phyloP scores from a whole-genome alignment of 139 green algal species.

The Raphidocelis subcapitata region DNA sequence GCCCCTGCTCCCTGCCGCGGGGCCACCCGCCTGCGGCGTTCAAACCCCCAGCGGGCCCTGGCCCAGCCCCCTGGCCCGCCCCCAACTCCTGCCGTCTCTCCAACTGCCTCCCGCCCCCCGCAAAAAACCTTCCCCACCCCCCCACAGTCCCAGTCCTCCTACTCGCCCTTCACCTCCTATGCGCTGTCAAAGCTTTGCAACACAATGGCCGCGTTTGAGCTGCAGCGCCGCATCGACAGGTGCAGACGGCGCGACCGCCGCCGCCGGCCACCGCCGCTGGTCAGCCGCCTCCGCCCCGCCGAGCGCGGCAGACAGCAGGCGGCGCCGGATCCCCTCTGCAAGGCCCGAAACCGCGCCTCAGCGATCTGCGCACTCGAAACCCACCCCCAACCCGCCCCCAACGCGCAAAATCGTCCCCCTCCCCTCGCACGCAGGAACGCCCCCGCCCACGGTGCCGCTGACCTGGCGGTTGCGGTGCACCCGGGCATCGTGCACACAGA shows the following conservation, averaged over 20 bases:
- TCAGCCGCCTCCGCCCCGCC: not conserved
- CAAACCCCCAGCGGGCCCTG: too few relatives aligned
- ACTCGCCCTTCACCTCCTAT: constrained; percentile 54
- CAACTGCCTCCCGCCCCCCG: not conserved
- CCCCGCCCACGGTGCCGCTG: not conserved
- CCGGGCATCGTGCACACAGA: constrained; percentile 63
- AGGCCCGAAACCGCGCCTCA: too few relatives aligned
- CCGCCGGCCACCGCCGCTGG: not conserved
- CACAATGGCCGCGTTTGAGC: constrained; percentile 49
- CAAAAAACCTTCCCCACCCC: not conserved
- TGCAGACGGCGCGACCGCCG: not conserved
- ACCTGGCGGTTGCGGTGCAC: constrained; percentile 53
- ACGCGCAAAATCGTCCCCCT: not conserved
- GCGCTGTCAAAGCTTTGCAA: constrained; percentile 63
- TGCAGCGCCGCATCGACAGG: constrained; percentile 55
- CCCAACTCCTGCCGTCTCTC: too few relatives aligned
- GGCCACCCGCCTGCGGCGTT: too few relatives aligned
- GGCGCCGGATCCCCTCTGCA: too few relatives aligned
- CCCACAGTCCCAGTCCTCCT: constrained; percentile 22
- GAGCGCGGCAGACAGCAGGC: too few relatives aligned
- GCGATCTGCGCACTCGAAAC: too few relatives aligned
- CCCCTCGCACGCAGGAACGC: constrained; percentile 6
- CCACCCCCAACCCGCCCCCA: too few relatives aligned
- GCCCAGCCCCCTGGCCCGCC: too few relatives aligned
- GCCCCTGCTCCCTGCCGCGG: too few relatives aligned